These are phyloP conservation scores for Mycosphaerelloides madeirae DNA, from an alignment of 2,329 filamentous ascomycete species.

Conservation along the genomic window DNA sequence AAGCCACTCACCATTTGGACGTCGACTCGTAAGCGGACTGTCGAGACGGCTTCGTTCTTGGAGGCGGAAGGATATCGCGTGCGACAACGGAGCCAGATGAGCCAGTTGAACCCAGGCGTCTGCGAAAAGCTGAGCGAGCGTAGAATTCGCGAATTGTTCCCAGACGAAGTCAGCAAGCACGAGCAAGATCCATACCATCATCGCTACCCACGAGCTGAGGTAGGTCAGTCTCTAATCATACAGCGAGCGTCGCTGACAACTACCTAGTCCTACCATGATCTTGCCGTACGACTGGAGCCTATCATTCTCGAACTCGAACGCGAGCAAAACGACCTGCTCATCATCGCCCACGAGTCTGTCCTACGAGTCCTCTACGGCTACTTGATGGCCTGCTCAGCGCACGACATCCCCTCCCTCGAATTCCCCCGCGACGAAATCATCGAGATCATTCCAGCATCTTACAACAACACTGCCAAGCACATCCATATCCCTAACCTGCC, in stretches of 20 bases:
- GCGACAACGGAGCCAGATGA: conserved; percentile 90
- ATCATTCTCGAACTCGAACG: conserved; percentile 96
- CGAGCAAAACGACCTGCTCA: conserved; percentile 94
- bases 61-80: conserved; percentile 76
- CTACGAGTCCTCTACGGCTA: conserved; percentile 94
- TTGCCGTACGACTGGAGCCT: conserved; percentile 94
- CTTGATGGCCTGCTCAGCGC: conserved; percentile 95
- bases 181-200: conserved; percentile 95
- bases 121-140: conserved; percentile 89
- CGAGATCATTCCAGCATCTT: conserved; percentile 95
- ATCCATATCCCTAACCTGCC: conserved; percentile 74
- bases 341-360: conserved; percentile 98
- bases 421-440: conserved; percentile 98
- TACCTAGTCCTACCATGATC: conserved; percentile 85
- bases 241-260: conserved; percentile 1
- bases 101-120: conserved; percentile 91
- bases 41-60: conserved; percentile 84
- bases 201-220: conserved; percentile 89
- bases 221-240: conserved; percentile 35
- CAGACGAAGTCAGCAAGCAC: conserved; percentile 88
- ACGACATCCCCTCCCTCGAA: conserved; percentile 85
- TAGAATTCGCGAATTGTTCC: conserved; percentile 74
- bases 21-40: conserved; percentile 81
- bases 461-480: conserved; percentile 91
- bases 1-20: conserved; percentile 91